Conservation (phyloP, 179 eudicot species). For the Spergularia azorica region DNA sequence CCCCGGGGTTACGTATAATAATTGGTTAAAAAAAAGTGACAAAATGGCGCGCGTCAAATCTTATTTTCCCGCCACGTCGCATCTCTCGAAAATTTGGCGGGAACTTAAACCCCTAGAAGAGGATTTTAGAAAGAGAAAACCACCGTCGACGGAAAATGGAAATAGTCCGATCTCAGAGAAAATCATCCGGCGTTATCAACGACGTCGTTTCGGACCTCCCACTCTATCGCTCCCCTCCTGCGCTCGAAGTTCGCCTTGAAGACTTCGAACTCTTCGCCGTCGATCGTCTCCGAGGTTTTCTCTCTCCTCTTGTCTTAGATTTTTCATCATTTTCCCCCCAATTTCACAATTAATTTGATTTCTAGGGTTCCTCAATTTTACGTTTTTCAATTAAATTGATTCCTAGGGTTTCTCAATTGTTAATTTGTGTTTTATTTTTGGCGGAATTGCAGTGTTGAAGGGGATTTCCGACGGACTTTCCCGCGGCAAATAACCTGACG, state of each 20-base stretch:
- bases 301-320: not conserved
- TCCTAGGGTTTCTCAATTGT: conserved; percentile 17
- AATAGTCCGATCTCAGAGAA: conserved; percentile 49
- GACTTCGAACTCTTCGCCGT: conserved; percentile 91
- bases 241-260: conserved; percentile 75
- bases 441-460: conserved; percentile 55
- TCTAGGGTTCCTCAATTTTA: conserved; percentile 16
- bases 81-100: not conserved
- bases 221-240: conserved; percentile 74
- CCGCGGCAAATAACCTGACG: conserved; percentile 78
- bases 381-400: not conserved
- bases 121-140: conserved; percentile 7
- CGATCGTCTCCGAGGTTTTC: conserved; percentile 81
- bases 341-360: not conserved
- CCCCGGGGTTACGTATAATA: no score
- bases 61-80: not conserved
- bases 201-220: conserved; percentile 46
- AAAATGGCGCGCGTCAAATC: no score
- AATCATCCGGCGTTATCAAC: conserved; percentile 22
- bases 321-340: not conserved
- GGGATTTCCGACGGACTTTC: conserved; percentile 90
- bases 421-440: not conserved
- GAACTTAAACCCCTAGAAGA: not conserved
- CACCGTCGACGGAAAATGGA: conserved; percentile 38
- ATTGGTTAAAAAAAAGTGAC: no score